phyloP scores from a whole-genome alignment of 2,329 filamentous ascomycete genomes.

The Stagonosporopsis vannaccii region DNA sequence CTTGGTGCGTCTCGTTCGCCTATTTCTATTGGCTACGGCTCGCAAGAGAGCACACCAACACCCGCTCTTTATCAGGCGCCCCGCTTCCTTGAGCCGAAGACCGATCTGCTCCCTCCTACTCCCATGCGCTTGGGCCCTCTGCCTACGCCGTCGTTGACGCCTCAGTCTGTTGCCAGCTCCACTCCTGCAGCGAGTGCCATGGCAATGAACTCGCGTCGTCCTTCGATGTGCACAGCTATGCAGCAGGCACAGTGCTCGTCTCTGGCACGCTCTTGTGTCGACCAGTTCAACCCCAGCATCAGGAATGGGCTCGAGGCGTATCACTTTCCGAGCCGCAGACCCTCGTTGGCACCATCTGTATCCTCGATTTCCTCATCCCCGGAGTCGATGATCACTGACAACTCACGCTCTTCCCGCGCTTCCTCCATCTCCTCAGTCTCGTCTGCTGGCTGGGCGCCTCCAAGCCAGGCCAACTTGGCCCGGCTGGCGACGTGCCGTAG shows the following conservation, averaged over 20 bases:
- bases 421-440: slow-evolving; percentile 63
- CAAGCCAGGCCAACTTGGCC: slow-evolving; percentile 57
- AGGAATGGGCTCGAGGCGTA: slow-evolving; percentile 55
- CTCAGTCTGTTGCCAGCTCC: slow-evolving; percentile 60
- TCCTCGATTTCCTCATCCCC: slow-evolving; percentile 63
- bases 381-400: slow-evolving; percentile 70
- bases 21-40: slow-evolving; percentile 37
- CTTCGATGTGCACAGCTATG: slow-evolving; percentile 67
- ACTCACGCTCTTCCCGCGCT: slow-evolving; percentile 62
- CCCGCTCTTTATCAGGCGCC: slow-evolving; percentile 52
- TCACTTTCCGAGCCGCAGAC: slow-evolving; percentile 54
- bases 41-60: slow-evolving; percentile 54
- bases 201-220: slow-evolving; percentile 57
- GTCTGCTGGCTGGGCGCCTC: slow-evolving; percentile 60
- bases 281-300: slow-evolving; percentile 55
- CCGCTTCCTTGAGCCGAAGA: slow-evolving; percentile 60
- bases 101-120: slow-evolving; percentile 58
- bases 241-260: slow-evolving; percentile 63
- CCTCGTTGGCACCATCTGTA: slow-evolving; percentile 59
- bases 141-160: slow-evolving; percentile 69
- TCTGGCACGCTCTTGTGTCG: slow-evolving; percentile 63
- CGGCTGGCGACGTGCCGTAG: slow-evolving; percentile 61
- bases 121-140: slow-evolving; percentile 65
- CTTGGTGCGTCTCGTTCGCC: slow-evolving; percentile 34
- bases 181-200: slow-evolving; percentile 69